These are phyloP conservation scores for Rhizophora mangle DNA, from an alignment of 345 rosid species.

Conservation along the genomic window DNA sequence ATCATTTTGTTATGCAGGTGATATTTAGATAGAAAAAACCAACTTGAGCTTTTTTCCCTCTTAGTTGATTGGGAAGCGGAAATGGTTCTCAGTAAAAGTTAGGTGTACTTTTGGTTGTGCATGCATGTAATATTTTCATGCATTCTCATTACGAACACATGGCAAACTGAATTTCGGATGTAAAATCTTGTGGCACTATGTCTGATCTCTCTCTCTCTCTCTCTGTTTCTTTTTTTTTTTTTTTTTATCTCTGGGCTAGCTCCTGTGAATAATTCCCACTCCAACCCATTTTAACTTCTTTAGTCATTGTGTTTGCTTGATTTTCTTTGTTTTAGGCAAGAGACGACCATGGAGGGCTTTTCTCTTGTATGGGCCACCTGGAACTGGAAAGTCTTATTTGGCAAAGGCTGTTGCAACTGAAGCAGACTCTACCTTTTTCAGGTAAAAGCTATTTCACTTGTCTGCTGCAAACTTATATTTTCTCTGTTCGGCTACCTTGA, in stretches of 20 bases:
- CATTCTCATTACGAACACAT: too few species aligned
- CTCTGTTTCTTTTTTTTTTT: too few species aligned
- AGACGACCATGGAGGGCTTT: constrained; percentile 94
- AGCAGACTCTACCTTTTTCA: constrained; percentile 91
- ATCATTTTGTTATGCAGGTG: too few species aligned
- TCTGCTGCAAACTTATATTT: not conserved
- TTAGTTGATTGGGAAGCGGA: too few species aligned
- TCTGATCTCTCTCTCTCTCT: too few species aligned
- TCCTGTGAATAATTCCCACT: not conserved
- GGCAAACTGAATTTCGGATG: too few species aligned
- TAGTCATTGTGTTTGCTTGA: not conserved
- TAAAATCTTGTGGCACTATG: too few species aligned
- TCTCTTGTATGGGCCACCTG: constrained; percentile 89
- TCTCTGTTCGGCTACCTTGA: not conserved
- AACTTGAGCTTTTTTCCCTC: too few species aligned
- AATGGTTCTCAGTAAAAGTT: too few species aligned
- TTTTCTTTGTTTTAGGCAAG: constrained; percentile 54
- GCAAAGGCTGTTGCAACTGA: constrained; percentile 98
- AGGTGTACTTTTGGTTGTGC: too few species aligned
- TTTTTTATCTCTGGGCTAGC: not conserved
- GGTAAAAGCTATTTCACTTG: constrained; percentile 36
- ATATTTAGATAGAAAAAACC: too few species aligned
- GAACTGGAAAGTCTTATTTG: constrained; percentile 90
- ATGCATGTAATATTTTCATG: too few species aligned
- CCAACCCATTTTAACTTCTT: not conserved